phyloP scores from a whole-genome alignment of 495 filamentous ascomycete species.

The Penicillium riverlandense region DNA sequence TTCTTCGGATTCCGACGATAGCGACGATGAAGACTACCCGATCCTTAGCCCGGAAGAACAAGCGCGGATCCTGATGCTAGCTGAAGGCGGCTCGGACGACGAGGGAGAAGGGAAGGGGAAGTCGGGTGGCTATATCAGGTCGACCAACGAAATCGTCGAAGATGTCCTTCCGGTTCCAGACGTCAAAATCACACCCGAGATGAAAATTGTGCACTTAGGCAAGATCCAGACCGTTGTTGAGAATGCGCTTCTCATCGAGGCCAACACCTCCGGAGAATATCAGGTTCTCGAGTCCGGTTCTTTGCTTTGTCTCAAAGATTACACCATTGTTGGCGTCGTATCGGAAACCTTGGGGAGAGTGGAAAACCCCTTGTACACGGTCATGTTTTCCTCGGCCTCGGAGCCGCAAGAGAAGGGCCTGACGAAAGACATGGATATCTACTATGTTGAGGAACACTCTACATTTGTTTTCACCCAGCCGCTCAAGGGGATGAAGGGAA shows the following conservation, averaged over 20 bases:
- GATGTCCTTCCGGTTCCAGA: slow-evolving; percentile 65
- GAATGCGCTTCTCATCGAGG: slow-evolving; percentile 70
- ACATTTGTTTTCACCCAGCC: slow-evolving; percentile 77
- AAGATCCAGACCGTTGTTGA: slow-evolving; percentile 66
- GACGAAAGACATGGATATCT: slow-evolving; percentile 56
- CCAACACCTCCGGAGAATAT: slow-evolving; percentile 68
- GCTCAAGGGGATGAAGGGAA: slow-evolving; percentile 68
- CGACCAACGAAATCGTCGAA: slow-evolving; percentile 67
- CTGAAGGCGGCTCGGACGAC: slow-evolving; percentile 63
- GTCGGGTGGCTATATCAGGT: slow-evolving; percentile 46
- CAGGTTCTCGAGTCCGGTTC: slow-evolving; percentile 78
- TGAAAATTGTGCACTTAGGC: slow-evolving; percentile 68
- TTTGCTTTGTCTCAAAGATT: slow-evolving; percentile 70
- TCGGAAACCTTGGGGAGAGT: slow-evolving; percentile 78
- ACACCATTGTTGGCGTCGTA: slow-evolving; percentile 68
- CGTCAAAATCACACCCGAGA: slow-evolving; percentile 63
- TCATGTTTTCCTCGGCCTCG: slow-evolving; percentile 57
- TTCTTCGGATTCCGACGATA: slow-evolving; percentile 49
- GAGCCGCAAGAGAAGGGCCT: slow-evolving; percentile 64
- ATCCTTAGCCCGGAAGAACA: slow-evolving; percentile 71
- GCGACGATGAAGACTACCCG: slow-evolving; percentile 64
- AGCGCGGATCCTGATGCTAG: slow-evolving; percentile 72
- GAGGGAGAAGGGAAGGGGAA: slow-evolving; percentile 50
- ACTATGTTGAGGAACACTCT: slow-evolving; percentile 68
- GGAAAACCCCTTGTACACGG: slow-evolving; percentile 71